phyloP scores from a whole-genome alignment of 768 basidiomycete genomes.

The Auricularia heimuer region DNA sequence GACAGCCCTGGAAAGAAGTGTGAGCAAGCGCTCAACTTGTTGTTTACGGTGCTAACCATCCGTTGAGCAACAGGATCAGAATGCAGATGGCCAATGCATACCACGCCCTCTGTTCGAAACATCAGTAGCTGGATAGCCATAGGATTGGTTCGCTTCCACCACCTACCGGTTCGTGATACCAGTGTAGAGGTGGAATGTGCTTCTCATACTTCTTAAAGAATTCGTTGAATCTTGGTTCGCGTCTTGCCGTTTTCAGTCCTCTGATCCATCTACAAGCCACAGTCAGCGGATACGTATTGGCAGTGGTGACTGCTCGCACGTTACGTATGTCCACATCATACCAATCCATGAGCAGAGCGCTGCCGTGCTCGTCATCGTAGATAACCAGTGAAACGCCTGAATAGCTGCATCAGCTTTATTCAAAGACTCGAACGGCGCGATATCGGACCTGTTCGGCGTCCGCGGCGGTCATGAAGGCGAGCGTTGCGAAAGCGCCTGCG shows the following conservation, averaged over 20 bases:
- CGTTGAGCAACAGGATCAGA: conserved; percentile 10
- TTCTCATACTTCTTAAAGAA: not conserved
- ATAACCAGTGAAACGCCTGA: conserved; percentile 7
- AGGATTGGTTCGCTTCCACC: not conserved
- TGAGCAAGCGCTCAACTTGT: no score
- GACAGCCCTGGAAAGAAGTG: not conserved
- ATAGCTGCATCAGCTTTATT: not conserved
- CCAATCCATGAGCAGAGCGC: conserved; percentile 2
- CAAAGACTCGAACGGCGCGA: not conserved
- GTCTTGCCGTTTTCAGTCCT: not conserved
- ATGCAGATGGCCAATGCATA: conserved; percentile 11
- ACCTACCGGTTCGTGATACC: not conserved
- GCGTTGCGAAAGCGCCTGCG: not conserved
- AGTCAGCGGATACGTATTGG: no score
- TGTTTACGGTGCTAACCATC: conserved; percentile 12
- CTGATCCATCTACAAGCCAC: not conserved
- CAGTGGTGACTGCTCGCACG: not conserved
- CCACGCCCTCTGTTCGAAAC: conserved; percentile 7
- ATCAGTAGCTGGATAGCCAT: not conserved
- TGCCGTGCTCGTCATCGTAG: conserved; percentile 5
- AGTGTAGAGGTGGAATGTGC: not conserved
- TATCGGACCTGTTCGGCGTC: not conserved
- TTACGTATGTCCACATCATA: conserved; percentile 9
- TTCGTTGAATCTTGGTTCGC: not conserved
- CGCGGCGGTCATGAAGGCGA: not conserved